phyloP scores from a whole-genome alignment of 306 rosid genomes.

The Casuarina cunninghamiana region DNA sequence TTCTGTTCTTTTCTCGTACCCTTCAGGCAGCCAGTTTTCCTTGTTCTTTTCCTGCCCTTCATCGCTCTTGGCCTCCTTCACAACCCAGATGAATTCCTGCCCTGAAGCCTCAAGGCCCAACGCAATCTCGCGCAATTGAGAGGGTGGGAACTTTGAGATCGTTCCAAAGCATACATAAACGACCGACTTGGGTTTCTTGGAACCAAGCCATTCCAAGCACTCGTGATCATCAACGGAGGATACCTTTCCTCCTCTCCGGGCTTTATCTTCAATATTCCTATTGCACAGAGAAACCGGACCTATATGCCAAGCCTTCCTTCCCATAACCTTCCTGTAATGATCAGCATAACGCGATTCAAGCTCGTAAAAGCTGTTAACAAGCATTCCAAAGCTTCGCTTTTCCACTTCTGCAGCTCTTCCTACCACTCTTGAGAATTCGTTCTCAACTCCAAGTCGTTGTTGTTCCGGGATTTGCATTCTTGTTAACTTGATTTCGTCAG shows the following conservation, averaged over 20 bases:
- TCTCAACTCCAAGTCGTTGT: slow-evolving; percentile 9
- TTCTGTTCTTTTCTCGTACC: slow-evolving; percentile 33
- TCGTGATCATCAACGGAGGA: slow-evolving; percentile 24
- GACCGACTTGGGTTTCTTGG: slow-evolving; percentile 34
- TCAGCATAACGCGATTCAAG: slow-evolving; percentile 41
- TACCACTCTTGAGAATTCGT: slow-evolving; percentile 16
- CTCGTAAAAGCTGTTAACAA: slow-evolving; percentile 45
- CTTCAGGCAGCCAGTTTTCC: slow-evolving; percentile 32
- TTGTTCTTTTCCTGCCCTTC: neutral
- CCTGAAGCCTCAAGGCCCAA: slow-evolving; percentile 32
- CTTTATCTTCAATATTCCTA: slow-evolving; percentile 10
- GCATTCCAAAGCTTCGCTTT: slow-evolving; percentile 33
- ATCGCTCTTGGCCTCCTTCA: slow-evolving; percentile 3
- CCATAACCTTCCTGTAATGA: slow-evolving; percentile 28
- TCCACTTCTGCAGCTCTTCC: slow-evolving; percentile 14
- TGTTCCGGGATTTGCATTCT: slow-evolving; percentile 19
- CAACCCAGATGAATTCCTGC: slow-evolving; percentile 38
- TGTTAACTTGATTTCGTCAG: slow-evolving; percentile 28
- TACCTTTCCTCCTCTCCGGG: slow-evolving; percentile 33
- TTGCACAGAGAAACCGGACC: slow-evolving; percentile 44
- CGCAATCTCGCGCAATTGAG: slow-evolving; percentile 24
- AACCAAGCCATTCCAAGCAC: slow-evolving; percentile 38
- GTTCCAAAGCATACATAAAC: slow-evolving; percentile 45
- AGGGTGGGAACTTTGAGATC: neutral
- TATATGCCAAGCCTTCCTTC: slow-evolving; percentile 38